These are phyloP conservation scores for Balamuthia mandrillaris DNA, from an alignment of 208 protist species.

Conservation along the genomic window DNA sequence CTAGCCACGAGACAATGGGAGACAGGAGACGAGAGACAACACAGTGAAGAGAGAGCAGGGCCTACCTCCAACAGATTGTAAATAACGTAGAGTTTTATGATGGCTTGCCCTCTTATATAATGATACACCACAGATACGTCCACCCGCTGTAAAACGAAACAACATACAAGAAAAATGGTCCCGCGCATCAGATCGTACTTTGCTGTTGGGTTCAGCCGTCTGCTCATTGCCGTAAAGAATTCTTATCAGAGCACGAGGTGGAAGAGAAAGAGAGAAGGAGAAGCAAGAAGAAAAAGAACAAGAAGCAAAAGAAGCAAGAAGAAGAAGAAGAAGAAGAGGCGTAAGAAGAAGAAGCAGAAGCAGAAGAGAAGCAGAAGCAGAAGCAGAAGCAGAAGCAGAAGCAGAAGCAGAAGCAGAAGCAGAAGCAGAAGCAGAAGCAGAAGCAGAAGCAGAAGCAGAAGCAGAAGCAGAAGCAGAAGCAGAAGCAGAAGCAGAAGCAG, in stretches of 20 bases:
- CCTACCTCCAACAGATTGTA: conserved; percentile 85
- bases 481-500: background rate
- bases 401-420: background rate
- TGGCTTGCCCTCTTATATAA: conserved; percentile 77
- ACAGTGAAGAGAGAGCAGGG: background rate
- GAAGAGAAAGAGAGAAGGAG: background rate
- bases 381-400: background rate
- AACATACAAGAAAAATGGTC: conserved; percentile 48
- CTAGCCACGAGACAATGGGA: background rate
- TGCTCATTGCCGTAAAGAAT: conserved; percentile 1
- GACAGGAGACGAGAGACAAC: background rate
- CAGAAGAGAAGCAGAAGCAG: background rate
- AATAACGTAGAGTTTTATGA: conserved; percentile 92
- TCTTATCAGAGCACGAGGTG: background rate
- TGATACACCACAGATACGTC: conserved; percentile 81
- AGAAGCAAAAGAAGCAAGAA: background rate
- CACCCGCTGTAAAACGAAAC: conserved; percentile 39
- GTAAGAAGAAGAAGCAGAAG: too few species aligned
- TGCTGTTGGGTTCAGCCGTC: conserved; percentile 9
- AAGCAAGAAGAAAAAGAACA: background rate
- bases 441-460: background rate
- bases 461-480: background rate
- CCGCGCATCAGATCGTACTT: conserved; percentile 47
- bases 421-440: background rate
- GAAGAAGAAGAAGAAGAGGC: background rate